phyloP scores from a whole-genome alignment of 2,329 filamentous ascomycete species.

The Neocatenulostroma microsporum region DNA sequence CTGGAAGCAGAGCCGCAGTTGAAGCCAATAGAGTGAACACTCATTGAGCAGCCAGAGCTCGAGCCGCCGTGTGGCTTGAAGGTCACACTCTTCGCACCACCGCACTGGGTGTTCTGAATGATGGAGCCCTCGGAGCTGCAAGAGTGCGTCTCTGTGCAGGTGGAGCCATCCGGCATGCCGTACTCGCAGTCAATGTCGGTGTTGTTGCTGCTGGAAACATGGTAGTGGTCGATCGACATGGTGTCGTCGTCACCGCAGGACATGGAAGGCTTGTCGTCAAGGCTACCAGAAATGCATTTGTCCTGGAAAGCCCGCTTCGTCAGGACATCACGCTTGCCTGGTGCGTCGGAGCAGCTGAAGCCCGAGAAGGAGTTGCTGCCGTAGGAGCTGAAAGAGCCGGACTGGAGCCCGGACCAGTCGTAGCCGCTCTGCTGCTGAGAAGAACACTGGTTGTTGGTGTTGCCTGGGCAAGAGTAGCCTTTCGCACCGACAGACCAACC shows the following conservation, averaged over 20 bases:
- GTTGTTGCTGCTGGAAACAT: constrained; percentile 67
- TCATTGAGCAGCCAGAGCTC: constrained; percentile 54
- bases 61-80: constrained; percentile 45
- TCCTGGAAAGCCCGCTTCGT: constrained; percentile 38
- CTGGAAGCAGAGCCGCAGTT: constrained; percentile 51
- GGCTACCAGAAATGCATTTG: constrained; percentile 37
- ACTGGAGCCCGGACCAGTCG: constrained; percentile 57
- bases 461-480: constrained; percentile 59
- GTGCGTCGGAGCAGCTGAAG: constrained; percentile 59
- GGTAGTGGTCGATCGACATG: constrained; percentile 70
- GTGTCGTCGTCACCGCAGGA: constrained; percentile 42
- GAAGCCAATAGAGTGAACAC: constrained; percentile 59
- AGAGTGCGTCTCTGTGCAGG: constrained; percentile 67
- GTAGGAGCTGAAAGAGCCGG: constrained; percentile 58
- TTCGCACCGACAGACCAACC: constrained; percentile 44
- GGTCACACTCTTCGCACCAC: constrained; percentile 75
- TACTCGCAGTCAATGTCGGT: constrained; percentile 79
- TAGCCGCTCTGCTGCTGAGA: constrained; percentile 62
- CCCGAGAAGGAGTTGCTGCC: constrained; percentile 67
- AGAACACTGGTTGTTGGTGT: constrained; percentile 70
- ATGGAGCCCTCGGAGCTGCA: constrained; percentile 62
- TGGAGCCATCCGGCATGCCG: constrained; percentile 71
- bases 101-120: constrained; percentile 80
- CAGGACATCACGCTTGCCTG: constrained; percentile 50
- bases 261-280: constrained; percentile 37